Percentiles rank a stretch among this genome's conserved stretches.
These are phyloP conservation scores for Kingdonia uniflora DNA, from an alignment of 164 flowering plant species.

Conservation along the genomic window DNA sequence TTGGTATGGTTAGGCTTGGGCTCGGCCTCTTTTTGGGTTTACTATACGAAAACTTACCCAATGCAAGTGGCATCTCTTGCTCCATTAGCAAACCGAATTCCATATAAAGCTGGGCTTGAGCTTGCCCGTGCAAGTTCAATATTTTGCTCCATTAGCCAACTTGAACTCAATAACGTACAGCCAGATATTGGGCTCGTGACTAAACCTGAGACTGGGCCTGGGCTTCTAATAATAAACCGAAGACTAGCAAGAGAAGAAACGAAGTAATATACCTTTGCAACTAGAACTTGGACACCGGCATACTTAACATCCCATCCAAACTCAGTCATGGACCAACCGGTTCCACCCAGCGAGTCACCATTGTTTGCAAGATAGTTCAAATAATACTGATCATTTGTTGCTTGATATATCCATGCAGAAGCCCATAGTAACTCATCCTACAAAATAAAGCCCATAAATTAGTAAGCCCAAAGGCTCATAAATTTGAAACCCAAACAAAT, in stretches of 20 bases:
- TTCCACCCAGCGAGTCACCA: slow-evolving; percentile 79
- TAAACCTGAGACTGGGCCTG: no score
- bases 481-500: neutral
- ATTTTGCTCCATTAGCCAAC: no score
- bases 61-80: no score
- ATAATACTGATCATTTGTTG: slow-evolving; percentile 52
- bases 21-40: no score
- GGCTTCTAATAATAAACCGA: no score
- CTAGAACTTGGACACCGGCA: slow-evolving; percentile 88
- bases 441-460: neutral
- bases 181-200: no score
- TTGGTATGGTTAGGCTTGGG: neutral
- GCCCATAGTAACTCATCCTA: slow-evolving; percentile 96
- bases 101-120: no score
- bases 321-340: slow-evolving; percentile 82
- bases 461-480: neutral
- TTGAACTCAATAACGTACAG: no score
- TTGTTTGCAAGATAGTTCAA: slow-evolving; percentile 53
- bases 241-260: no score
- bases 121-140: no score
- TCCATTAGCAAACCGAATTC: no score
- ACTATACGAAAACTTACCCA: no score
- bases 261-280: slow-evolving; percentile 45
- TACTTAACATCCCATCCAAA: slow-evolving; percentile 94
- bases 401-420: slow-evolving; percentile 77